These are phyloP conservation scores for Beverwykella pulmonaria DNA, from an alignment of 495 filamentous ascomycete genomes.

Conservation along the genomic window DNA sequence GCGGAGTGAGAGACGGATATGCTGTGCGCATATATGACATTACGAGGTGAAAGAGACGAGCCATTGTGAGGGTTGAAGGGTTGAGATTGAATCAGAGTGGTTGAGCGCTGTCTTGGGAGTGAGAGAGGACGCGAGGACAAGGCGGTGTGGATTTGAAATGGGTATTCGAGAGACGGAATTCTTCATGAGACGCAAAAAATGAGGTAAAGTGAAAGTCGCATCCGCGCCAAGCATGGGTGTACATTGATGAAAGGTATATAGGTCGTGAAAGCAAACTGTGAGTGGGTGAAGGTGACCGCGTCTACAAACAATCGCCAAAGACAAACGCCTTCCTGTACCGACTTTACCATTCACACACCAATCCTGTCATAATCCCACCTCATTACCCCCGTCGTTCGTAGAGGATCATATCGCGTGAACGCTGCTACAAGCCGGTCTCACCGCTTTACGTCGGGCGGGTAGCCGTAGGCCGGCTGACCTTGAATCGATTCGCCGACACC, in stretches of 20 bases:
- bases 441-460: conserved; percentile 33
- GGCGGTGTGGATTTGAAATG: neutral
- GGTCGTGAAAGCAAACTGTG: neutral
- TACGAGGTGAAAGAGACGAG: neutral
- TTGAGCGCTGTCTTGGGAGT: neutral
- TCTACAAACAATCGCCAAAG: conserved; percentile 2
- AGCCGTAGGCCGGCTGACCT: conserved; percentile 22
- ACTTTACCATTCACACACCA: neutral
- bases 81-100: neutral
- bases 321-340: neutral
- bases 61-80: neutral
- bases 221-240: neutral
- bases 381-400: neutral
- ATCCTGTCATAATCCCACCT: neutral
- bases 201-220: neutral
- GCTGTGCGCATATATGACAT: neutral
- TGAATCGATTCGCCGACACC: conserved; percentile 40
- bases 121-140: neutral
- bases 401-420: neutral
- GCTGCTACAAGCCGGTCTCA: conserved; percentile 8
- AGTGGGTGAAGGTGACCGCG: neutral
- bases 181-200: neutral
- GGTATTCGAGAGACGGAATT: neutral
- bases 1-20: neutral
- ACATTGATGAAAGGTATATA: conserved; percentile 3